These are phyloP conservation scores for Pseudogymnoascus sp. DNA, from an alignment of 2,329 filamentous ascomycete species.

Conservation along the genomic window DNA sequence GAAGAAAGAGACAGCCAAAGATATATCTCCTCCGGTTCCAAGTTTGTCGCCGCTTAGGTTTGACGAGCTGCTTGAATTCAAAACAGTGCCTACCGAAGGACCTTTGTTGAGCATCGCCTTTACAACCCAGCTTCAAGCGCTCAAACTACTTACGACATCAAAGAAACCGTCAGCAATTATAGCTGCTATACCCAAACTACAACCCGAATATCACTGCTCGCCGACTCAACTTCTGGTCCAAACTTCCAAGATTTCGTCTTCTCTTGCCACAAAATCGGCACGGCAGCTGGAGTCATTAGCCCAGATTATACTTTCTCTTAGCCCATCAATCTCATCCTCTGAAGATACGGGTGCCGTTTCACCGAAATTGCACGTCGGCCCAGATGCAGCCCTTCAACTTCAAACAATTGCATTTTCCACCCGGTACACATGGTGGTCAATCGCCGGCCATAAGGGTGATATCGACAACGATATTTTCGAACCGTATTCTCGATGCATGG, in stretches of 20 bases:
- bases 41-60: slow-evolving; percentile 35
- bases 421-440: slow-evolving; percentile 56
- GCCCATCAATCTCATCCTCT: slow-evolving; percentile 56
- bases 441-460: slow-evolving; percentile 51
- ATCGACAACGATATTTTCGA: slow-evolving; percentile 55
- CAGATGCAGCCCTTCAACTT: slow-evolving; percentile 50
- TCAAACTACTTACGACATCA: slow-evolving; percentile 52
- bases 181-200: slow-evolving; percentile 45
- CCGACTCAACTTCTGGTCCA: slow-evolving; percentile 48
- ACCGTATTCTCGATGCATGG: slow-evolving; percentile 54
- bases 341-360: slow-evolving; percentile 51
- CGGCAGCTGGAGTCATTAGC: slow-evolving; percentile 60
- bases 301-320: slow-evolving; percentile 54
- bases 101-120: slow-evolving; percentile 47
- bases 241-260: slow-evolving; percentile 25
- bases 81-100: slow-evolving; percentile 33
- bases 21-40: slow-evolving; percentile 26
- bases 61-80: slow-evolving; percentile 54
- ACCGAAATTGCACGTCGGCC: slow-evolving; percentile 44
- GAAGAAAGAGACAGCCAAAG: slow-evolving; percentile 18
- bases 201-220: slow-evolving; percentile 43
- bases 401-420: slow-evolving; percentile 55
- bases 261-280: slow-evolving; percentile 47
- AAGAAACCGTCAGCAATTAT: slow-evolving; percentile 54
- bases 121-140: slow-evolving; percentile 53